phyloP scores from a whole-genome alignment of 202 grass and related monocot genomes.

The Eragrostis tef region DNA sequence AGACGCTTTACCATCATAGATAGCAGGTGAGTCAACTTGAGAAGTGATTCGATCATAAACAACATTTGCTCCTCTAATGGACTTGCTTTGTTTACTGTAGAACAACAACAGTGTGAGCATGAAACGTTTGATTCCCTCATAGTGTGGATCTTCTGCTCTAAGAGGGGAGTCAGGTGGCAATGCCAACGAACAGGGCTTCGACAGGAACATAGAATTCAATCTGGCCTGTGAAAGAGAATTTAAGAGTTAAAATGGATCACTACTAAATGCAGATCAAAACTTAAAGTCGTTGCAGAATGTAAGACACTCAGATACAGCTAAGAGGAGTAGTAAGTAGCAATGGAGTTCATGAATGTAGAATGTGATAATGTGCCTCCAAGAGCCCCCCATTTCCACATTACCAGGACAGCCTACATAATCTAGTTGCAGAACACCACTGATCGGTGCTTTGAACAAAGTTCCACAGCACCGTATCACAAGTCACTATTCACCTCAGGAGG shows the following conservation, averaged over 20 bases:
- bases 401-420: neutral
- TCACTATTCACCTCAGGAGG: neutral
- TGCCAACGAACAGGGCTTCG: slow-evolving; percentile 89
- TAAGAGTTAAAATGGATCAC: slow-evolving; percentile 16
- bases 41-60: slow-evolving; percentile 82
- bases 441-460: neutral
- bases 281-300: neutral
- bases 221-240: slow-evolving; percentile 60
- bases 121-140: slow-evolving; percentile 65
- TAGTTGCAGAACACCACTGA: neutral
- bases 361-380: neutral
- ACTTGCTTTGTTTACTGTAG: slow-evolving; percentile 98
- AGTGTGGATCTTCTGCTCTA: slow-evolving; percentile 79
- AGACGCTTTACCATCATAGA: slow-evolving; percentile 78
- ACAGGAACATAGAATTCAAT: slow-evolving; percentile 88
- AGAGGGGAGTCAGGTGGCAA: slow-evolving; percentile 76
- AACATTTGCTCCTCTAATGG: slow-evolving; percentile 87
- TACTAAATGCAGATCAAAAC: neutral
- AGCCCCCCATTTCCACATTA: neutral
- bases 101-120: slow-evolving; percentile 82
- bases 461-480: neutral
- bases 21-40: slow-evolving; percentile 80
- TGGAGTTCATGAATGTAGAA: slow-evolving; percentile 1
- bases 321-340: neutral
- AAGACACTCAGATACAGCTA: slow-evolving; percentile 27